phyloP scores from a whole-genome alignment of 805 yeast genomes.

The Torulaspora microellipsoides region DNA sequence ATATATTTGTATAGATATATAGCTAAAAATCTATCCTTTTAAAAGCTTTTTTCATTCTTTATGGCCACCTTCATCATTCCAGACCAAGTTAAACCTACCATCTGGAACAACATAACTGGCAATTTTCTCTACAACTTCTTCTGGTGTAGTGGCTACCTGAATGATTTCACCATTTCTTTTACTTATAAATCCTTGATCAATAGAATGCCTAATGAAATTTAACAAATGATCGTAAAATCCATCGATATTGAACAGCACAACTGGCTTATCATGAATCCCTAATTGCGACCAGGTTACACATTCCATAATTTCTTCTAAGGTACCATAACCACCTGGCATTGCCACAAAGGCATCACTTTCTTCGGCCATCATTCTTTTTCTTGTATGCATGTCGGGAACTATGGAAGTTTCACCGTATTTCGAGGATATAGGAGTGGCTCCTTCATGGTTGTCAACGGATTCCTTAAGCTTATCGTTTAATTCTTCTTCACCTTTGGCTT shows the following conservation, averaged over 20 bases:
- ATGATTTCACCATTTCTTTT: slow-evolving; percentile 62
- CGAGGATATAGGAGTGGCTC: slow-evolving; percentile 52
- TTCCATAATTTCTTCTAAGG: slow-evolving; percentile 85
- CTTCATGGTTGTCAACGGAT: slow-evolving; percentile 58
- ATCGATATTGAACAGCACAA: slow-evolving; percentile 68
- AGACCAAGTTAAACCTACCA: slow-evolving; percentile 67
- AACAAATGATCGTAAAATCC: slow-evolving; percentile 76
- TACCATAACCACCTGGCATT: slow-evolving; percentile 90
- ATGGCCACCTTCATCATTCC: slow-evolving; percentile 43
- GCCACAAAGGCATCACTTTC: slow-evolving; percentile 87
- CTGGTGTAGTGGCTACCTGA: slow-evolving; percentile 61
- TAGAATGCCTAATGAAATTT: slow-evolving; percentile 54
- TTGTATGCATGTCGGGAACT: slow-evolving; percentile 84
- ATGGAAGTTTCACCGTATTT: slow-evolving; percentile 73
- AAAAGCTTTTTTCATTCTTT: neutral
- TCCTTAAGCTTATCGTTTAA: slow-evolving; percentile 47
- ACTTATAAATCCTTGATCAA: slow-evolving; percentile 63
- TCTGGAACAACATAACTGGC: slow-evolving; percentile 61
- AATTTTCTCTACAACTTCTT: slow-evolving; percentile 61
- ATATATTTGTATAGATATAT: too few species aligned
- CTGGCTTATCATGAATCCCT: slow-evolving; percentile 79
- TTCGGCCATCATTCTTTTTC: slow-evolving; percentile 80
- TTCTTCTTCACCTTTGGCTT: slow-evolving; percentile 36
- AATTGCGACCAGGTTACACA: slow-evolving; percentile 88
- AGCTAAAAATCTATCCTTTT: too few species aligned